phyloP scores from a whole-genome alignment of 2,329 filamentous ascomycete genomes.

The Sclerotinia borealis region DNA sequence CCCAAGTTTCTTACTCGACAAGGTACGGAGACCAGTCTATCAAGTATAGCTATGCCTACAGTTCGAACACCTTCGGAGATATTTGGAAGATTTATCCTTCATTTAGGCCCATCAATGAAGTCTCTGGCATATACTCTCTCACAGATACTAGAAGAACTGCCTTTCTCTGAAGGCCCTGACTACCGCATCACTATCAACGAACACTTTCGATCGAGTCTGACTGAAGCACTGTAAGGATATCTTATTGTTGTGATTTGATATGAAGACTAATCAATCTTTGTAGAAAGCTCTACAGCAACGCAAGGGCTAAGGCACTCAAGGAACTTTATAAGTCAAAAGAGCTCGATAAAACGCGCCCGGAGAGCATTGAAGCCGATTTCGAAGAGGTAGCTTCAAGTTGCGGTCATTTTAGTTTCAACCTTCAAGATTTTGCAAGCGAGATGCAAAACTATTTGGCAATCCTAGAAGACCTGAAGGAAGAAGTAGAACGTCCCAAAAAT shows the following conservation, averaged over 20 bases:
- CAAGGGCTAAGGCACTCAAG: slow-evolving; percentile 68
- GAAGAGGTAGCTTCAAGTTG: slow-evolving; percentile 98
- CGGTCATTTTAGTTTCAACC: slow-evolving; percentile 89
- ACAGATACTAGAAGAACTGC: slow-evolving; percentile 80
- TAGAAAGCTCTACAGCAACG: slow-evolving; percentile 63
- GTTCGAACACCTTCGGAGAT: slow-evolving; percentile 70
- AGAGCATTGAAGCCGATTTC: slow-evolving; percentile 82
- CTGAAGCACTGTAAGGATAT: slow-evolving; percentile 59
- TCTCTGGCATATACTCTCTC: slow-evolving; percentile 88
- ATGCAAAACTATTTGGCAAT: slow-evolving; percentile 77
- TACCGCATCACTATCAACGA: slow-evolving; percentile 69
- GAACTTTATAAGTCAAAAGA: slow-evolving; percentile 77
- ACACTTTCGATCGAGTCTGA: slow-evolving; percentile 72
- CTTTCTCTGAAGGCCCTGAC: slow-evolving; percentile 64
- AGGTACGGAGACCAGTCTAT: slow-evolving; percentile 21
- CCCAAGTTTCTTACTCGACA: slow-evolving; percentile 13
- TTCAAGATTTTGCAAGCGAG: slow-evolving; percentile 87
- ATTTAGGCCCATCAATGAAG: slow-evolving; percentile 91
- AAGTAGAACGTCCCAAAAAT: slow-evolving; percentile 53
- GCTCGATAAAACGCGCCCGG: slow-evolving; percentile 58
- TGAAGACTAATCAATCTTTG: neutral
- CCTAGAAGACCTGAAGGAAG: slow-evolving; percentile 75
- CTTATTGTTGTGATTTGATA: neutral
- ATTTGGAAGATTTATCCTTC: slow-evolving; percentile 82
- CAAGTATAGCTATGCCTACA: slow-evolving; percentile 30